phyloP scores from a whole-genome alignment of 1,284 basidiomycete species.

The Mycocalia duriaeana region DNA sequence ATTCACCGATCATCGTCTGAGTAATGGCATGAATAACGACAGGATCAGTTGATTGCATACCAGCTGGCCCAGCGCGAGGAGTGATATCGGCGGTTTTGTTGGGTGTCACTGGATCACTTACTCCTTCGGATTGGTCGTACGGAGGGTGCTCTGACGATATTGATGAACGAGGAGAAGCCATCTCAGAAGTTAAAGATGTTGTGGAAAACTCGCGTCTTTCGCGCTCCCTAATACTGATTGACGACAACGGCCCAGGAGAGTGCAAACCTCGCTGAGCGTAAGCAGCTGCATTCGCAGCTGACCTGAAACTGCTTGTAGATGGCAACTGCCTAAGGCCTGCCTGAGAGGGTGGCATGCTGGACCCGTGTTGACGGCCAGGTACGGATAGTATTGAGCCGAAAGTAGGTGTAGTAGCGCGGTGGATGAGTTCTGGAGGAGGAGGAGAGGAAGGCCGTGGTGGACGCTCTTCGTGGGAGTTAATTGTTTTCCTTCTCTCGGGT shows the following conservation, averaged over 20 bases:
- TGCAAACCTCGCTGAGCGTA: slow-evolving; percentile 41
- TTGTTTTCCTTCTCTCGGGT: slow-evolving; percentile 59
- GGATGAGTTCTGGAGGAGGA: slow-evolving; percentile 82
- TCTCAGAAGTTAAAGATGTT: slow-evolving; percentile 61
- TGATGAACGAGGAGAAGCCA: slow-evolving; percentile 69
- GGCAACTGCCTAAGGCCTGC: slow-evolving; percentile 64
- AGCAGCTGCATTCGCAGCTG: slow-evolving; percentile 54
- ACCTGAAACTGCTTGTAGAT: slow-evolving; percentile 78
- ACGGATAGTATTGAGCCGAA: slow-evolving; percentile 61
- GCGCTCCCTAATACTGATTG: slow-evolving; percentile 42
- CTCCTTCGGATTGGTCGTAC: slow-evolving; percentile 28
- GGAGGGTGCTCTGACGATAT: slow-evolving; percentile 68
- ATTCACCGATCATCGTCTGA: slow-evolving; percentile 99
- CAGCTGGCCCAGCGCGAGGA: slow-evolving; percentile 20
- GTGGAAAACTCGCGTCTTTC: slow-evolving; percentile 54
- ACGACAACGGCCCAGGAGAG: slow-evolving; percentile 34
- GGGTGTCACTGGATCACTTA: slow-evolving; percentile 33
- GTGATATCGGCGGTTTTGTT: slow-evolving; percentile 39
- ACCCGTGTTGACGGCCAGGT: slow-evolving; percentile 56
- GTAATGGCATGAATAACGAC: slow-evolving; percentile 92
- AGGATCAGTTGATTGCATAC: slow-evolving; percentile 66
- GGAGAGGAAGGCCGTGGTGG: slow-evolving; percentile 86
- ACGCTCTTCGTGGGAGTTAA: slow-evolving; percentile 49
- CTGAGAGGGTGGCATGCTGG: slow-evolving; percentile 67
- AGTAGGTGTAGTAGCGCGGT: slow-evolving; percentile 80